Percentiles rank a stretch among this genome's conserved stretches.
phyloP scores from a whole-genome alignment of 2,329 filamentous ascomycete genomes.

The Aspergillus sp. region DNA sequence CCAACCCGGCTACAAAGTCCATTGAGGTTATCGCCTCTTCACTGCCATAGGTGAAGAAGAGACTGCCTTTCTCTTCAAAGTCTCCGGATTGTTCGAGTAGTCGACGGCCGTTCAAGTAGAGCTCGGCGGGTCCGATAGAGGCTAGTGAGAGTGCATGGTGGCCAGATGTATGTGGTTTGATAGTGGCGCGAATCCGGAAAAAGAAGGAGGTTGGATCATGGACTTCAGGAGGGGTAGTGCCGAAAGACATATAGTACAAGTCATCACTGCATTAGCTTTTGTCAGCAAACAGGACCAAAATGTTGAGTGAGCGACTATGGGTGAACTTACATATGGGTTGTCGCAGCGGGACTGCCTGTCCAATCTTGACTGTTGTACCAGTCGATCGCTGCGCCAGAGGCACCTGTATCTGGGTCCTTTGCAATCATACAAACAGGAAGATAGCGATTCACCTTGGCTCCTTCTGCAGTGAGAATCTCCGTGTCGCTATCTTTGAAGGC shows the following conservation, averaged over 20 bases:
- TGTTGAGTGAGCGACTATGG: no score
- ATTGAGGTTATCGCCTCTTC: not conserved
- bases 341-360: not conserved
- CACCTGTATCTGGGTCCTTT: not conserved
- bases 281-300: not conserved
- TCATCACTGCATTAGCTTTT: not conserved
- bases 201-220: not conserved
- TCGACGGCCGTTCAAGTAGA: not conserved
- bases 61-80: not conserved
- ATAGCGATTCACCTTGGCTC: constrained; percentile 5
- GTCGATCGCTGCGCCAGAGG: not conserved
- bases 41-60: constrained; percentile 5
- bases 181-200: not conserved
- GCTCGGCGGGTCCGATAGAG: not conserved
- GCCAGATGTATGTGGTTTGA: not conserved
- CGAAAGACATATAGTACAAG: constrained; percentile 7
- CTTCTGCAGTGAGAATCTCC: not conserved
- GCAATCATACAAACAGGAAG: not conserved
- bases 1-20: not conserved
- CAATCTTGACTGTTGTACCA: not conserved
- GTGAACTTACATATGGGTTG: not conserved
- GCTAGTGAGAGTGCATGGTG: not conserved
- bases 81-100: not conserved
- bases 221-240: not conserved
- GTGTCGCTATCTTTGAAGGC: not conserved